A percentile compares a stretch with the other conserved stretches of the same genome.
Conservation (phyloP, 352 stramenopile genomes). For the Hyaloperonospora brassicae region DNA sequence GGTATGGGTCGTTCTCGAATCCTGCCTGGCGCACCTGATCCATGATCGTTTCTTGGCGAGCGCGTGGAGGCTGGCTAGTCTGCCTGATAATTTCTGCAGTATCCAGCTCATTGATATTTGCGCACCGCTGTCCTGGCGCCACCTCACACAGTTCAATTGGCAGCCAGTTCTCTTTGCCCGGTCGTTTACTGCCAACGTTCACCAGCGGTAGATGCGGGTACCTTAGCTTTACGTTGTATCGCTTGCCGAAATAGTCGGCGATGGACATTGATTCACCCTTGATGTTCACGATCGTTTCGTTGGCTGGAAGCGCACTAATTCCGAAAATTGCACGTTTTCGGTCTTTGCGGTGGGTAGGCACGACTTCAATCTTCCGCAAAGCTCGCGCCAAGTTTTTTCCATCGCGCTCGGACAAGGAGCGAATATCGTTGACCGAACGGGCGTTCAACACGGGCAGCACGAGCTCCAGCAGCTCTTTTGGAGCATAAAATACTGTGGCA, state of each 20-base stretch:
- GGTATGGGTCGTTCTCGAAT: conserved; percentile 63
- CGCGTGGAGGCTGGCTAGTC: conserved; percentile 40
- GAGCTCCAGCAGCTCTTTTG: conserved; percentile 45
- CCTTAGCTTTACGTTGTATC: conserved; percentile 49
- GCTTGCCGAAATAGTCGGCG: conserved; percentile 48
- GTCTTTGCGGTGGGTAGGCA: conserved; percentile 54
- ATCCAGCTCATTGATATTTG: conserved; percentile 71
- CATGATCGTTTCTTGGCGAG: conserved; percentile 49
- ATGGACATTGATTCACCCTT: conserved; percentile 48
- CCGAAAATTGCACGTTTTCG: conserved; percentile 47
- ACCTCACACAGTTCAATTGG: conserved; percentile 81
- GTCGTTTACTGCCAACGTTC: conserved; percentile 51
- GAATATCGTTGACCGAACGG: conserved; percentile 30
- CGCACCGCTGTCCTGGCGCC: conserved; percentile 53
- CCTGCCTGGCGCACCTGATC: conserved; percentile 52
- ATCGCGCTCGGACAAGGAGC: conserved; percentile 30
- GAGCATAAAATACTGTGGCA: conserved; percentile 60
- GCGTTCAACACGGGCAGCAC: conserved; percentile 34
- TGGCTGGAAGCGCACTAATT: conserved; percentile 36
- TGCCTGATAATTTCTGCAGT: conserved; percentile 79
- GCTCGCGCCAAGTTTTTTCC: conserved; percentile 26
- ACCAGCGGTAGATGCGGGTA: conserved; percentile 62
- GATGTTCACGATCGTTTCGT: conserved; percentile 42
- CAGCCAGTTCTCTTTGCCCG: conserved; percentile 48
- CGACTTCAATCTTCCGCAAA: conserved; percentile 46